Conservation (phyloP, 192 early-diverging fungal genomes). For the Backusella tarrabulga region DNA sequence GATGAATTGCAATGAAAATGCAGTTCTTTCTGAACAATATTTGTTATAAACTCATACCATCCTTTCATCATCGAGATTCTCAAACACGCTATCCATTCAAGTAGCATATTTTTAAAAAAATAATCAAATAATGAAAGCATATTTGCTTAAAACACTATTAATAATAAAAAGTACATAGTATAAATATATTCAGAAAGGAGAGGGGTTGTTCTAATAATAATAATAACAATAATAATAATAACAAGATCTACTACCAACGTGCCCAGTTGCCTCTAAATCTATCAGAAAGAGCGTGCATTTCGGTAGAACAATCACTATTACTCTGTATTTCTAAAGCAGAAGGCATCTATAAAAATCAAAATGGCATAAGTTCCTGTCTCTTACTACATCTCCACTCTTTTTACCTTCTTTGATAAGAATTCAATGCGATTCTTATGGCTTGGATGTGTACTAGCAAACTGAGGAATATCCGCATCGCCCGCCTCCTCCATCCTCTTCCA, state of each 20-base stretch:
- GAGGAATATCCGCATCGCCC: slow-evolving; percentile 35
- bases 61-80: no score
- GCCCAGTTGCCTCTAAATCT: slow-evolving; percentile 15
- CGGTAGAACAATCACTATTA: slow-evolving; percentile 38
- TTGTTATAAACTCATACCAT: no score
- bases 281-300: slow-evolving; percentile 31
- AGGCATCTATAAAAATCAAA: slow-evolving; percentile 16
- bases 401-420: slow-evolving; percentile 45
- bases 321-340: slow-evolving; percentile 17
- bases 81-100: no score
- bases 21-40: no score
- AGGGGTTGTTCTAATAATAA: no score
- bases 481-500: slow-evolving; percentile 85
- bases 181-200: no score
- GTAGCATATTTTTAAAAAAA: no score
- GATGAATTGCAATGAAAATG: no score
- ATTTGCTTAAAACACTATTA: no score
- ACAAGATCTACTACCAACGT: neutral
- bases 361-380: neutral
- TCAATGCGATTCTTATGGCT: slow-evolving; percentile 66
- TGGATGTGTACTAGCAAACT: slow-evolving; percentile 89
- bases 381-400: neutral
- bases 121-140: no score
- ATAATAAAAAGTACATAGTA: no score
- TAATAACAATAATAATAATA: no score